Evolutionary conservation across 345 rosid species (phyloP).

Genomic region (Salix viminalis): DNA sequence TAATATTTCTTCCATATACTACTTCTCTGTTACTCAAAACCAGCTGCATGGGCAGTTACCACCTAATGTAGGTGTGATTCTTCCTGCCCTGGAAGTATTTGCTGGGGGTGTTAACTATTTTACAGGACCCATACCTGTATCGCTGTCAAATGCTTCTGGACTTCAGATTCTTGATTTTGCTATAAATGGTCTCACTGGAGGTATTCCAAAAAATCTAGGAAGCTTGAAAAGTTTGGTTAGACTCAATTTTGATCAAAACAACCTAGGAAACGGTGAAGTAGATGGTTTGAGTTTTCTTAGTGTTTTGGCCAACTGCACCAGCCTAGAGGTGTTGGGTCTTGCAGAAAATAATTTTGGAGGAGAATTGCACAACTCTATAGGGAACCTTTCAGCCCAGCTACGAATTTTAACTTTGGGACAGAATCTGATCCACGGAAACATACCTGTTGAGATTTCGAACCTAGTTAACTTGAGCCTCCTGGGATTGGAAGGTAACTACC

Average conservation of each 20-base stretch:
- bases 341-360: conserved; percentile 16
- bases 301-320: conserved; percentile 25
- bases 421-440: conserved; percentile 14
- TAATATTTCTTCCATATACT: conserved; percentile 24
- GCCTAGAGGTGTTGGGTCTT: conserved; percentile 21
- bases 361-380: conserved; percentile 22
- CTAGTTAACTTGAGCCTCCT: conserved; percentile 8
- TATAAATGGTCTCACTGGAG: conserved; percentile 14
- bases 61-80: conserved; percentile 17
- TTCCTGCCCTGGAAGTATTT: conserved; percentile 18
- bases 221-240: conserved; percentile 13
- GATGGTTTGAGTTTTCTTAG: conserved; percentile 22
- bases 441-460: conserved; percentile 19
- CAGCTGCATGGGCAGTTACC: conserved; percentile 24
- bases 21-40: conserved; percentile 21
- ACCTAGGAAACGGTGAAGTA: conserved; percentile 16
- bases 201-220: conserved; percentile 11
- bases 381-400: conserved; percentile 17
- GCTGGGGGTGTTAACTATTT: conserved; percentile 26
- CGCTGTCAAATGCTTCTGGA: conserved; percentile 23
- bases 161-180: conserved; percentile 28
- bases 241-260: conserved; percentile 24
- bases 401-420: background rate
- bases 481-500: conserved; percentile 18
- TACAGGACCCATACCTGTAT: conserved; percentile 22